Percentiles rank a stretch among this genome's conserved stretches.
Conservation (phyloP, 345 rosid genomes). For the Mallotus nudiflorus region DNA sequence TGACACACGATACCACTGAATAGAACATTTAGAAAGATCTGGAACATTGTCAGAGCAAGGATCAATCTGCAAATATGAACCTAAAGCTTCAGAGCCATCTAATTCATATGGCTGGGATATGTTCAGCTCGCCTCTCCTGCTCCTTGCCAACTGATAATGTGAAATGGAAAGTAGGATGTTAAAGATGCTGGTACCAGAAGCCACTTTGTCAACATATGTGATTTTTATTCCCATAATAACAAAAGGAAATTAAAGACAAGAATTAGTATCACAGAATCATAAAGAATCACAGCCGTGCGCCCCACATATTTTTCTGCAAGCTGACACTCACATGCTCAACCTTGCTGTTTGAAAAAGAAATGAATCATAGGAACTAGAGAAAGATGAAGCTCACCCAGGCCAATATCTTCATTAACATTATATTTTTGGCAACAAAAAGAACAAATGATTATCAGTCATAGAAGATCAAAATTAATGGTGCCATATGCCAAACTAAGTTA, state of each 20-base stretch:
- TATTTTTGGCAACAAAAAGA: not conserved
- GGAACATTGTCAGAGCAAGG: constrained; percentile 67
- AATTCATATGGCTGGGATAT: constrained; percentile 58
- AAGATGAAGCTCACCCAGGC: not conserved
- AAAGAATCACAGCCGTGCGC: not conserved
- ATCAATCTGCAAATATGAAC: constrained; percentile 68
- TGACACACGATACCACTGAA: constrained; percentile 85
- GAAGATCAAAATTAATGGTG: too few relatives aligned
- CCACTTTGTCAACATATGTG: not conserved
- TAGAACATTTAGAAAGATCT: constrained; percentile 64
- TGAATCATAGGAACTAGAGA: not conserved
- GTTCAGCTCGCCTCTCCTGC: constrained; percentile 57
- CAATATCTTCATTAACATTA: not conserved
- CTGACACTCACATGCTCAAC: not conserved
- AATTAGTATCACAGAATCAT: not conserved
- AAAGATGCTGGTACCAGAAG: constrained; percentile 7
- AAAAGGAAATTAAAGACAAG: not conserved
- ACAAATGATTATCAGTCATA: too few relatives aligned
- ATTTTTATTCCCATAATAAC: not conserved
- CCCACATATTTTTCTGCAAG: not conserved
- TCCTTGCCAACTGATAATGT: constrained; percentile 57
- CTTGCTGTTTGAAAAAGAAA: not conserved
- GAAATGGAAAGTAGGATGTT: constrained; percentile 15
- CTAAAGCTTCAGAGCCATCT: constrained; percentile 83
- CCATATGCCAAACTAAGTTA: too few relatives aligned